phyloP scores from a whole-genome alignment of 106 monocot genomes.

The Phalaenopsis aphrodite region DNA sequence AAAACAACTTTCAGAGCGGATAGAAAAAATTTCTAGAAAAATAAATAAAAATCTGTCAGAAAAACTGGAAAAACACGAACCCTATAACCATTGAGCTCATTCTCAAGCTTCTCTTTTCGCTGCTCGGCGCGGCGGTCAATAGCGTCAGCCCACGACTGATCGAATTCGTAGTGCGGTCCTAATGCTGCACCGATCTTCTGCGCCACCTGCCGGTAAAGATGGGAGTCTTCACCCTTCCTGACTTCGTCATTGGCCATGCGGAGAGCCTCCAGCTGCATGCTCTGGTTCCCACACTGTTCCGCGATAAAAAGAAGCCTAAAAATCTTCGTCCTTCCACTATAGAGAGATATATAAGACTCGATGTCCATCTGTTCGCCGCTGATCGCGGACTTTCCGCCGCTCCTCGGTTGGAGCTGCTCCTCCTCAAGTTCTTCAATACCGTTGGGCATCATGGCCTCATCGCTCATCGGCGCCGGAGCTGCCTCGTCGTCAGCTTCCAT shows the following conservation, averaged over 20 bases:
- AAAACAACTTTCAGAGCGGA: neutral
- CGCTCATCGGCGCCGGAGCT: slow-evolving; percentile 16
- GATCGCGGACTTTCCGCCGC: slow-evolving; percentile 19
- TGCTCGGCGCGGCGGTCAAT: slow-evolving; percentile 62
- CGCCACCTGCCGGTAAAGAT: slow-evolving; percentile 55
- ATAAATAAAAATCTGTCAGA: neutral
- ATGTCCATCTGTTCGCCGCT: slow-evolving; percentile 87
- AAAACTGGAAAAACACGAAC: slow-evolving; percentile 22
- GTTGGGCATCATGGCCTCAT: slow-evolving; percentile 34
- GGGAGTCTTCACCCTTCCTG: slow-evolving; percentile 74
- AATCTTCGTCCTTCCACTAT: slow-evolving; percentile 70
- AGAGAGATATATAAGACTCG: slow-evolving; percentile 81
- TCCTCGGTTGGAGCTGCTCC: slow-evolving; percentile 2
- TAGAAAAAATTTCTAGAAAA: neutral
- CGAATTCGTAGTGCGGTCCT: slow-evolving; percentile 50
- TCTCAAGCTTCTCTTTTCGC: slow-evolving; percentile 83
- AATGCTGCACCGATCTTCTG: slow-evolving; percentile 58
- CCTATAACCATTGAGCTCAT: slow-evolving; percentile 81
- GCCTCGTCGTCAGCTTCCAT: slow-evolving; percentile 74
- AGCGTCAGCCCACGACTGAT: slow-evolving; percentile 57
- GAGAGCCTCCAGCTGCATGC: slow-evolving; percentile 70
- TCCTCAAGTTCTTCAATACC: slow-evolving; percentile 19
- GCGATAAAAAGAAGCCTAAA: slow-evolving; percentile 79
- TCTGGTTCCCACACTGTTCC: slow-evolving; percentile 45
- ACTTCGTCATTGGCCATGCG: slow-evolving; percentile 94